These are phyloP conservation scores for Pestalotiopsis fici DNA, from an alignment of 2,329 filamentous ascomycete species.

Conservation along the genomic window DNA sequence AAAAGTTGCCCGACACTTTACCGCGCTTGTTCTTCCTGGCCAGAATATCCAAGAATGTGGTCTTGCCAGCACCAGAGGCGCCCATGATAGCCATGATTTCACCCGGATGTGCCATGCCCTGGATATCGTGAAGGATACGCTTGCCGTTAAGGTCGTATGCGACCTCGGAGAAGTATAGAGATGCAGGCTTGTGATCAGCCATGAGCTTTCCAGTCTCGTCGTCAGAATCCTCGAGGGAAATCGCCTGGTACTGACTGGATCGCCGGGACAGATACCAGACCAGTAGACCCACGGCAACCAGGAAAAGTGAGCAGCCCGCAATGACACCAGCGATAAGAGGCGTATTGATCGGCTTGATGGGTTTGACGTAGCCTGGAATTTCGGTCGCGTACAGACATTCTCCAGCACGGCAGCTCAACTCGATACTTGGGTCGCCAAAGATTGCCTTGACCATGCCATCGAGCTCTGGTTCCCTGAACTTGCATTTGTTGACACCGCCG, in stretches of 20 bases:
- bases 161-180: constrained; percentile 85
- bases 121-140: constrained; percentile 77
- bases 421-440: constrained; percentile 90
- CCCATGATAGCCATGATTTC: constrained; percentile 98
- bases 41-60: constrained; percentile 92
- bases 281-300: constrained; percentile 80
- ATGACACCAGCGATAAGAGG: constrained; percentile 94
- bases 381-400: constrained; percentile 94
- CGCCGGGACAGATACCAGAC: constrained; percentile 89
- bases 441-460: constrained; percentile 84
- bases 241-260: constrained; percentile 67
- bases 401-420: constrained; percentile 77
- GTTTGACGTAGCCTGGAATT: constrained; percentile 85
- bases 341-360: constrained; percentile 94
- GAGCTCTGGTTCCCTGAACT: constrained; percentile 90
- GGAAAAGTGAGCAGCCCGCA: constrained; percentile 79
- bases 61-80: constrained; percentile 95
- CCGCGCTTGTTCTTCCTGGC: constrained; percentile 97
- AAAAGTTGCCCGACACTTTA: constrained; percentile 75
- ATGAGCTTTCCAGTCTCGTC: constrained; percentile 87
- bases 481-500: constrained; percentile 66
- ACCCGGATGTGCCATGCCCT: constrained; percentile 89
- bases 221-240: constrained; percentile 85
- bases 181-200: constrained; percentile 87
- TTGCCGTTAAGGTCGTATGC: constrained; percentile 86